These are phyloP conservation scores for Detonula confervacea DNA, from an alignment of 352 stramenopile genomes.

Conservation along the genomic window DNA sequence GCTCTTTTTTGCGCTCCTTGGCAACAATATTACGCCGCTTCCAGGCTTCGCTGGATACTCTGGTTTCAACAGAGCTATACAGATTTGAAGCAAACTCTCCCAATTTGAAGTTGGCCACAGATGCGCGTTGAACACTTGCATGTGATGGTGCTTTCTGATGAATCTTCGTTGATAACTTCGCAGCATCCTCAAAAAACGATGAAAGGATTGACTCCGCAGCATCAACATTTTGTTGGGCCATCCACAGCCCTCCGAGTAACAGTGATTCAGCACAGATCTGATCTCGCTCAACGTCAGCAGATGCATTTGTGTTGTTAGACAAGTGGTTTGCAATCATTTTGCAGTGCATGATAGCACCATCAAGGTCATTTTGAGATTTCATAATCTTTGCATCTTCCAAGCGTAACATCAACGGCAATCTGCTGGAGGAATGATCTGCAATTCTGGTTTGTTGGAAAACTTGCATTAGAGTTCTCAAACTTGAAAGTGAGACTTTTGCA, in stretches of 20 bases:
- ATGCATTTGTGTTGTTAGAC: constrained; percentile 3
- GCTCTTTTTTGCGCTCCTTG: constrained; percentile 45
- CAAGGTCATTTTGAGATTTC: constrained; percentile 69
- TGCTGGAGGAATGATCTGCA: constrained; percentile 23
- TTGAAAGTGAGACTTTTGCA: constrained; percentile 59
- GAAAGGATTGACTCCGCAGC: constrained; percentile 91
- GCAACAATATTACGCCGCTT: constrained; percentile 66
- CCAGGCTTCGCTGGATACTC: constrained; percentile 90
- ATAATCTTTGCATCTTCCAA: constrained; percentile 83
- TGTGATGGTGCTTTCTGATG: constrained; percentile 43
- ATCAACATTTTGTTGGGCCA: constrained; percentile 92
- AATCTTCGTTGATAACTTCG: constrained; percentile 51
- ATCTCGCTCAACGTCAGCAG: constrained; percentile 35
- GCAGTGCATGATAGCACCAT: constrained; percentile 66
- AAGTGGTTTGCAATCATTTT: constrained; percentile 74
- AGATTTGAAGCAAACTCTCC: constrained; percentile 92
- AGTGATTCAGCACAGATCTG: constrained; percentile 52
- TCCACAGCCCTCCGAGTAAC: constrained; percentile 90
- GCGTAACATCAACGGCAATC: constrained; percentile 53
- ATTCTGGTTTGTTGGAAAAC: constrained; percentile 33
- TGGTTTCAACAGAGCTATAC: constrained; percentile 89
- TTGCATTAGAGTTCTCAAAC: constrained; percentile 51
- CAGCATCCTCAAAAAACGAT: constrained; percentile 90
- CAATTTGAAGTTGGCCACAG: constrained; percentile 88
- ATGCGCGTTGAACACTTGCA: constrained; percentile 74